Base-by-base conservation (phyloP, 2,329 filamentous ascomycete species). In the Alternaria burnsii region DNA sequence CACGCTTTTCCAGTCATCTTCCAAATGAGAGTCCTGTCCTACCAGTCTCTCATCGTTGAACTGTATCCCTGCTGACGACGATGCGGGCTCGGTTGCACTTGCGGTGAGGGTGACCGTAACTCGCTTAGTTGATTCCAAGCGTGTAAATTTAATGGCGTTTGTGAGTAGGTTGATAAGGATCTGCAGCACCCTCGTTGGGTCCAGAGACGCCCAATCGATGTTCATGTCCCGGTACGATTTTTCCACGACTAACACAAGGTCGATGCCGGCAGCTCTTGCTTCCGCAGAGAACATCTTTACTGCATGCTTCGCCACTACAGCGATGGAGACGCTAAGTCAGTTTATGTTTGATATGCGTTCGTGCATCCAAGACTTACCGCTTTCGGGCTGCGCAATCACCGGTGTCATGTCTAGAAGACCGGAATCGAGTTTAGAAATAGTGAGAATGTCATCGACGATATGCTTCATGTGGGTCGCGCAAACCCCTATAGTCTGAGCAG, bases 391-490 rank as follows among this genome's bases (percentile, higher is more conserved):
- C 5, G 78, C 71, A 46, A 74, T 75, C 36, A 81, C 72, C 1
- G 81, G 79, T 3, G 77, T 78, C 36, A 82, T 79, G 8, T 76
- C 69, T 1, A 82, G 68, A 18, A 83, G 71, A 5, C 74, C 76
- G 0, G 80, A 81, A 59, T 82, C 80, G 5, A 83, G 72, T 52
- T 83, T 83, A 1, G 79, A 81, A 24, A 82, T 73, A 1, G 80
- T 82, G 3, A 83, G 67, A 6, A 82, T 76, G 55, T 83, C 82
- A 54, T 83, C 81, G 2, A 83, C 80, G n/a, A 83, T 82, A 20
- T 79, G 70, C 50, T 81, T 82, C 69, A 82, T 80, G 59, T 83
- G 81, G 40, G 79, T 76, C 3, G 78, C 76, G 59, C 81, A 83
- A 18, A 79, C 72, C 5, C 76, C 77, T 59, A 83, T 82, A 2